These are phyloP conservation scores for Blepharisma undulans DNA, from an alignment of 169 alveolate species.

Conservation along the genomic window DNA sequence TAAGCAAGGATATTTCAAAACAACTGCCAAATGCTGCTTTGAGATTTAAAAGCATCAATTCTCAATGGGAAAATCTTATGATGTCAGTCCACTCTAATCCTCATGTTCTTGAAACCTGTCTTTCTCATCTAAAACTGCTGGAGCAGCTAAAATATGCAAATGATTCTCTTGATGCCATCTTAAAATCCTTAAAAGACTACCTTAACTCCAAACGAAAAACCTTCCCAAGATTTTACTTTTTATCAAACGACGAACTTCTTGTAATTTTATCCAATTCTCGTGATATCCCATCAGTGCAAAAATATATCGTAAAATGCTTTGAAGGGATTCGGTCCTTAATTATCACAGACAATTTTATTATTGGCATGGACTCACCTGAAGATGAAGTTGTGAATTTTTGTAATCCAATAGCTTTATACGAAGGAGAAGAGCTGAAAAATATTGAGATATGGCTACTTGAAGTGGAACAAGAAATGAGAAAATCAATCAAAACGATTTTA, in stretches of 20 bases:
- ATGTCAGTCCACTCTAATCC: conserved; percentile 68
- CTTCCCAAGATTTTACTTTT: conserved; percentile 89
- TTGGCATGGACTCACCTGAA: conserved; percentile 42
- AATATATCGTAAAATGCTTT: conserved; percentile 88
- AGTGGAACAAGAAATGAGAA: conserved; percentile 80
- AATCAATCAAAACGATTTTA: conserved; percentile 4
- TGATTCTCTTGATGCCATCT: conserved; percentile 58
- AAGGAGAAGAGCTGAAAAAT: conserved; percentile 40
- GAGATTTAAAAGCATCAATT: conserved; percentile 77
- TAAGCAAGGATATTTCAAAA: conserved; percentile 81
- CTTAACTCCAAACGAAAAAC: conserved; percentile 81
- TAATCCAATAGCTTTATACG: conserved; percentile 50
- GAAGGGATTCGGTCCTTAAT: conserved; percentile 86
- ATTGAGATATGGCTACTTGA: conserved; percentile 86
- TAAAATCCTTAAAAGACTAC: conserved; percentile 81
- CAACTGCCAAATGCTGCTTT: conserved; percentile 80
- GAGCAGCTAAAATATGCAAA: background rate
- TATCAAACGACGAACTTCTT: conserved; percentile 87
- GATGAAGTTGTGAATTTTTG: conserved; percentile 52
- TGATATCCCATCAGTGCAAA: conserved; percentile 88
- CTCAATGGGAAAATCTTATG: conserved; percentile 80
- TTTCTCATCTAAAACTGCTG: conserved; percentile 33
- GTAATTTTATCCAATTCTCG: conserved; percentile 84
- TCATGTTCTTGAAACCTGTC: conserved; percentile 58
- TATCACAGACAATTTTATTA: conserved; percentile 46